Evolutionary conservation across 2,329 filamentous ascomycete genomes (phyloP).

Genomic region (Geosmithia flava): DNA sequence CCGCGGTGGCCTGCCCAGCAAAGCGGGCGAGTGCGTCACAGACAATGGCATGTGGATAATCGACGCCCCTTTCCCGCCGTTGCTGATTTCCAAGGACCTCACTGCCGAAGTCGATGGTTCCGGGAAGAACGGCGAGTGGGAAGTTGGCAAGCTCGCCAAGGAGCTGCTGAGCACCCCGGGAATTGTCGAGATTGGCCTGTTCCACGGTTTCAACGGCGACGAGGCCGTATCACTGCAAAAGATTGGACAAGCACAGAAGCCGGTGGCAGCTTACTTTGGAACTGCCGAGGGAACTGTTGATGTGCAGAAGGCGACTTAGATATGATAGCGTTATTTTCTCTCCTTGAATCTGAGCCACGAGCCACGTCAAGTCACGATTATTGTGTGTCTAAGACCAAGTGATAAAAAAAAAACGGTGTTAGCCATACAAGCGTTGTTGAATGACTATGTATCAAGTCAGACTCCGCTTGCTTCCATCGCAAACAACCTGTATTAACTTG

Average conservation of each 20-base stretch:
- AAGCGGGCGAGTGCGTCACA: conserved; percentile 63
- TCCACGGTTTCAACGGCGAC: conserved; percentile 68
- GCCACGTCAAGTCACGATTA: background rate
- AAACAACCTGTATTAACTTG: too few species aligned
- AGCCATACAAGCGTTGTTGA: background rate
- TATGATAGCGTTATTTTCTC: background rate
- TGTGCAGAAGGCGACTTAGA: conserved; percentile 19
- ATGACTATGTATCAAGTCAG: background rate
- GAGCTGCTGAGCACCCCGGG: conserved; percentile 73
- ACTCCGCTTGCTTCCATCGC: background rate
- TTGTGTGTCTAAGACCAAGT: background rate
- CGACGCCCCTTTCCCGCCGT: conserved; percentile 73
- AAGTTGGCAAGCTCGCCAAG: conserved; percentile 61
- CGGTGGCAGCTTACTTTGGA: conserved; percentile 89
- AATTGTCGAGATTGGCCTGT: conserved; percentile 85
- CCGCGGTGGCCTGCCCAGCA: conserved; percentile 59
- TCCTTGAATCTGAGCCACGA: background rate
- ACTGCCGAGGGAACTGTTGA: conserved; percentile 64
- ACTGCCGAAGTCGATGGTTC: conserved; percentile 34
- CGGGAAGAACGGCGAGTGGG: conserved; percentile 54
- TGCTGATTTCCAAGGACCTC: conserved; percentile 50
- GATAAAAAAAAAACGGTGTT: background rate
- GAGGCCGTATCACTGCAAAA: conserved; percentile 42
- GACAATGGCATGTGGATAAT: conserved; percentile 63
- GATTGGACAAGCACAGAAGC: conserved; percentile 69